Base-by-base conservation (phyloP, 768 basidiomycete genomes). In the Boletus subparvulus region DNA sequence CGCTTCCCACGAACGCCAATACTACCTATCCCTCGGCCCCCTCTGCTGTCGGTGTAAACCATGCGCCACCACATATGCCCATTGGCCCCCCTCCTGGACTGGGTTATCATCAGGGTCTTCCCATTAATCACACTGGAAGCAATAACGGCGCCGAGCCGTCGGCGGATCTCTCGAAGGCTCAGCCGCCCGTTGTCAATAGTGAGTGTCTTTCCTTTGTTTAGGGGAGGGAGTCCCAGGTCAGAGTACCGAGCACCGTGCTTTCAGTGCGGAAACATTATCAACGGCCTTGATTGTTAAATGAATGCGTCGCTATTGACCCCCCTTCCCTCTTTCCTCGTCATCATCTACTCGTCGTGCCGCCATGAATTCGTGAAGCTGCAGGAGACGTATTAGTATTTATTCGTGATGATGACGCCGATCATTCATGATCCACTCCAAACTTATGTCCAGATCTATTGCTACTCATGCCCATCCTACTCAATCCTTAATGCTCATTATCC, bases 201-300 rank as follows among this genome's bases (percentile, higher is more conserved):
- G 86, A 90, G 89, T 85, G 65, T 63, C 69, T 76, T 76, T 77
- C 72, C 70, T 74, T 75, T 70, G 73, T 74, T 74, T 71, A 83
- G 86, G 87, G 87, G 88, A 87, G 86, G 88, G 87, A 83, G 75
- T 76, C 78, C 77, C 73, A 76, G 87, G 86, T 79, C 85, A 84
- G 82, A 81, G 86, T 91, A 89, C 88, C 90, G 81, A 90, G 87
- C 77, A 74, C 87, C 86, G 85, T 88, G 79, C 88, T 87, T 89
- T 88, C 87, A 90, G 88, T 88, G 85, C 87, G 87, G 85, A 87
- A 85, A 82, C 77, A 83, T 77, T 83, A 83, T 75, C 78, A 84
- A 81, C 85, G 81, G 71, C 81, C 80, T 77, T 89, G 79, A 89
- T 69, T 65, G 57, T 63, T 64, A 64, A 69, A 70, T 71, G 67